Evolutionary conservation across 768 basidiomycete species (phyloP).

Genomic region (Suillus plorans): DNA sequence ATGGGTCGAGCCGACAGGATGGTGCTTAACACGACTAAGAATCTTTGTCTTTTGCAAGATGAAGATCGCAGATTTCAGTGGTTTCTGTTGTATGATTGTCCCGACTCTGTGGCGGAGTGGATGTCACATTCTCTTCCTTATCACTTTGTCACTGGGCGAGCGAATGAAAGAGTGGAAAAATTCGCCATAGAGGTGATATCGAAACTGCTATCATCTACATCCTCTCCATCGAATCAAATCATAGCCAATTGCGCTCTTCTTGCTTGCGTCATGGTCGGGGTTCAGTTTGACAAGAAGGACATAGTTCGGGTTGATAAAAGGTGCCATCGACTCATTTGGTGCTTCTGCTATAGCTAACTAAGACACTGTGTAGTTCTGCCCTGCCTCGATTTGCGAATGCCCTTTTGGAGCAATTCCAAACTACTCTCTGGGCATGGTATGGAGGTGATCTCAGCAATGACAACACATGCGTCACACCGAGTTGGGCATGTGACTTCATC

Average conservation of each 20-base stretch:
- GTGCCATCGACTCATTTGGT: no score
- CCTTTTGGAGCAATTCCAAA: neutral
- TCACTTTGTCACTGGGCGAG: neutral
- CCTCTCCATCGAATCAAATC: no score
- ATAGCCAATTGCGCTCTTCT: no score
- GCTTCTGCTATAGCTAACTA: neutral
- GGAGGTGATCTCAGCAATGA: neutral
- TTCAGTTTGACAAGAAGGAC: no score
- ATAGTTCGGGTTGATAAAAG: no score
- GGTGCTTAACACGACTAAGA: neutral
- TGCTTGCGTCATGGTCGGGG: no score
- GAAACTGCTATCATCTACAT: no score
- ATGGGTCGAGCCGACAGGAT: fast-evolving
- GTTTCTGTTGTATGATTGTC: neutral
- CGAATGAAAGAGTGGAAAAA: no score
- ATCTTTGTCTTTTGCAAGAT: neutral
- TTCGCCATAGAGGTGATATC: no score
- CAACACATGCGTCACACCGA: neutral
- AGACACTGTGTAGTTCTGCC: neutral
- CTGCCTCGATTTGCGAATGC: neutral
- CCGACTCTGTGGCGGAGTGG: neutral
- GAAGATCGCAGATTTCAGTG: neutral
- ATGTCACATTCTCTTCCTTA: neutral
- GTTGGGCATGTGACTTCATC: neutral
- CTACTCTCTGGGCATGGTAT: neutral